Evolutionary conservation across 371 early-diverging fungal species (phyloP), one percentile per base, ranked within the genome.

Genomic region (Thermomucor indicae-seudaticae): DNA sequence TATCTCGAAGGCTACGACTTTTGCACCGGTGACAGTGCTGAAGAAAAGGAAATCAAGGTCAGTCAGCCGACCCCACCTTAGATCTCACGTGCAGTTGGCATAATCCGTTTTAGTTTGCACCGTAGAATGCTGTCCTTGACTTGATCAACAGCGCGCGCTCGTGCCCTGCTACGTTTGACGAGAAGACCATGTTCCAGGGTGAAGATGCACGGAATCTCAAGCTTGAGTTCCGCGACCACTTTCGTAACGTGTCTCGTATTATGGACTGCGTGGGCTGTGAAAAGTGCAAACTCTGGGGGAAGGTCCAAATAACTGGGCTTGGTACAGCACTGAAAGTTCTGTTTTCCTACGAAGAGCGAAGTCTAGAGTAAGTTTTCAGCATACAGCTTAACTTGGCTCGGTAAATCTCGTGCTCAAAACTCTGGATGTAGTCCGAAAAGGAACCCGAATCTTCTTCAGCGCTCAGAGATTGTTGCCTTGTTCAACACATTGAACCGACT

Each of bases 231-330:
- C 85, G 89, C 57, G 79, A 82, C 24, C 89, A 87, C 60, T 98
- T 98, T 79, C 82, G 96, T 44, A 98, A 98, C 64, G 89, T 98
- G 11, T 89, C 95, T 11, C 70, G 84, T 23, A 95, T 97, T 58
- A 95, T 99, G 96, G 97, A 97, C 67, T 97, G 99, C 62, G 94
- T 98, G 14, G 92, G 90, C 0, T 99, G 99, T 67, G 95, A 98
- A 64, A 98, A 97, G 67, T 99, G 99, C 62, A 72, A 93, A 45
- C 72, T 99, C 27, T 99, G 99, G 99, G 99, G 98, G 19, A 99
- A 98, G 56, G 57, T 88, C 19, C 91, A 92, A 60, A 84, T 86
- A 12, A 67, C 80, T 25, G 91, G 91, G 2, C 58, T 98, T 8
- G 96, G 92, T 40, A 94, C 96, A 1, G 97, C 98, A 1, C 72